These are phyloP conservation scores for Penicillium diatomitis DNA, from an alignment of 495 filamentous ascomycete species.

Conservation along the genomic window DNA sequence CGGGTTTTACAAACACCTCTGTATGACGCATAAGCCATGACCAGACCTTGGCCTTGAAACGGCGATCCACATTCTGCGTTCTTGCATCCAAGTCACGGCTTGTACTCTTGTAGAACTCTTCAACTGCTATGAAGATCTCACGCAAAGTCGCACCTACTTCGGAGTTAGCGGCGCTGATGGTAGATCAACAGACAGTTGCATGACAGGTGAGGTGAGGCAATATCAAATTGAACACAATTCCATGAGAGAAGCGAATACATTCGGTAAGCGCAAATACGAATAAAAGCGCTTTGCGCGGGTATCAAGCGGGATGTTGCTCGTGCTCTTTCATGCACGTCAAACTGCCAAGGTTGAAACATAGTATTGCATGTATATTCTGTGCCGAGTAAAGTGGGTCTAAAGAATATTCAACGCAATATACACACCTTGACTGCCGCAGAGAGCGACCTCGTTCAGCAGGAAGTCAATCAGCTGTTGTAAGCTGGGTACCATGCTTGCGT, in stretches of 20 bases:
- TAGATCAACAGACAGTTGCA: not conserved
- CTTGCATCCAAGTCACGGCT: conserved; percentile 10
- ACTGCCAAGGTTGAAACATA: not conserved
- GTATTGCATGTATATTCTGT: conserved; percentile 1
- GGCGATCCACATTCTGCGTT: conserved; percentile 34
- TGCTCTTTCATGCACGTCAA: not conserved
- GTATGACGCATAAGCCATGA: conserved; percentile 44
- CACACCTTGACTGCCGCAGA: conserved; percentile 62
- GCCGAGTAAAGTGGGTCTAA: conserved; percentile 17
- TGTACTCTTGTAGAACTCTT: conserved; percentile 28
- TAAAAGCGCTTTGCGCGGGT: too few relatives aligned
- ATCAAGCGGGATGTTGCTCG: too few relatives aligned
- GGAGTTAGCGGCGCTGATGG: conserved; percentile 2
- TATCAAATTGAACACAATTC: not conserved
- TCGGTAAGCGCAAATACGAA: too few relatives aligned
- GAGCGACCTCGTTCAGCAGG: conserved; percentile 62
- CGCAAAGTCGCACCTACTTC: conserved; percentile 31
- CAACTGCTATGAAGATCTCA: conserved; percentile 30
- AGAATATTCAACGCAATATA: conserved; percentile 11
- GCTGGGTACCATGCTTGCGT: conserved; percentile 48
- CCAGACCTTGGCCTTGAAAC: conserved; percentile 47
- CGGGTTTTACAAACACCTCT: conserved; percentile 41
- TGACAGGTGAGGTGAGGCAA: not conserved
- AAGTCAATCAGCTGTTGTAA: conserved; percentile 64
- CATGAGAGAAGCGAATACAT: too few relatives aligned